phyloP scores from a whole-genome alignment of 2,329 filamentous ascomycete genomes.

The Amphichorda felina region DNA sequence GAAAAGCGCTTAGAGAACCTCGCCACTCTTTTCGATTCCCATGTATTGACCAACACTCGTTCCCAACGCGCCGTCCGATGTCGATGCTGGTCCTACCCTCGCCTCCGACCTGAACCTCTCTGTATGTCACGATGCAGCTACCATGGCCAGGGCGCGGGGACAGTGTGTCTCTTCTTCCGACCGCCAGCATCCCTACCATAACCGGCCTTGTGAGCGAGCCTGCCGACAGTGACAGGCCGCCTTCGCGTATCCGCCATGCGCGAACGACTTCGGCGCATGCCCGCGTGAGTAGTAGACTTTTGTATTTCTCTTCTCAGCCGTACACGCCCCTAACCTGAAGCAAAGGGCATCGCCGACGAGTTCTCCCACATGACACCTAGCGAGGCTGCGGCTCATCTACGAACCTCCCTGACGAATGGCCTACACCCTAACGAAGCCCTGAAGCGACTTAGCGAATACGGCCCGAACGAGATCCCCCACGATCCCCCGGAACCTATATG shows the following conservation, averaged over 20 bases:
- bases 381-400: slow-evolving; percentile 65
- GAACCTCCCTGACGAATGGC: slow-evolving; percentile 74
- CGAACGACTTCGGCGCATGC: slow-evolving; percentile 44
- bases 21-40: neutral
- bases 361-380: slow-evolving; percentile 59
- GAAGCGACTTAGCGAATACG: slow-evolving; percentile 66
- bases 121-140: slow-evolving; percentile 19
- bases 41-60: neutral
- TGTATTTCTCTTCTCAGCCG: no score
- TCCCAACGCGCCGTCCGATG: neutral
- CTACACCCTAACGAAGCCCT: slow-evolving; percentile 73
- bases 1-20: no score
- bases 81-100: neutral
- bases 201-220: slow-evolving; percentile 13
- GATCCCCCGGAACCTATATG: slow-evolving; percentile 90
- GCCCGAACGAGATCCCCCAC: slow-evolving; percentile 88
- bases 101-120: neutral
- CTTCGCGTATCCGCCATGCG: slow-evolving; percentile 21
- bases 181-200: slow-evolving; percentile 19
- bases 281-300: slow-evolving; percentile 31
- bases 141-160: slow-evolving; percentile 21
- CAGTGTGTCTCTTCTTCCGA: slow-evolving; percentile 19
- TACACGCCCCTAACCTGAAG: neutral
- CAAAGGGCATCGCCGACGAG: slow-evolving; percentile 43
- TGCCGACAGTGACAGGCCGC: slow-evolving; percentile 12